Base-by-base conservation (phyloP, 192 early-diverging fungal genomes). In the Coemansia sp. region DNA sequence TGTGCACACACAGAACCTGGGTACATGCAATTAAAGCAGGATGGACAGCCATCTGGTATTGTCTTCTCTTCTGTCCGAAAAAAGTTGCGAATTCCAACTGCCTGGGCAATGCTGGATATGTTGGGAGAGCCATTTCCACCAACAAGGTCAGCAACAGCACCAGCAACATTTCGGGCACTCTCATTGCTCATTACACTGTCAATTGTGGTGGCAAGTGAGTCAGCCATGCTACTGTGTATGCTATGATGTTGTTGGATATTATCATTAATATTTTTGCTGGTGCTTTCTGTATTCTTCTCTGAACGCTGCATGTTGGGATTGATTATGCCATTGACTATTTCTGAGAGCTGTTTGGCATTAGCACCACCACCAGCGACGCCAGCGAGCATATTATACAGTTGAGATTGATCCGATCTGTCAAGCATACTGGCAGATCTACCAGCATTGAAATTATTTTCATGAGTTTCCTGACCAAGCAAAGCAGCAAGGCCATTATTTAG, bases 1-100 rank as follows among this genome's bases (percentile, higher is more conserved):
- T 95, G 89, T 0, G 85, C 77, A 66, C 93, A 95, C 4, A 81
- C 80, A 42, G 88, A 93, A 2, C 84, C 84, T 17, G 88, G 87
- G 32, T 93, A 80, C 29, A 90, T 82, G 75, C 93, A 94, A 78
- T 94, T 93, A 75, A 94, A 94, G 69, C 93, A 94, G 21, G 89
- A 87, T 2, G 91, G 91, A 46, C 91, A 91, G 19, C 89, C 85
- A 19, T 83, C 72, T 0, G 77, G 77, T 2, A 74, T 36, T 25
- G 57, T 60, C 27, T 80, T 80, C 1, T 80, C 72, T 1, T 80
- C 72, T 0, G 62, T 39, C 0, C 55, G 63, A 33, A 80, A 53
- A 57, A 80, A 80, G 61, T 80, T 80, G 23, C 68, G 72, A 21
- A 80, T 74, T 11, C 77, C 77, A 56, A 80, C 54, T 19, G 77